phyloP scores from a whole-genome alignment of 257 asterid genomes.

The Solanum acaule region DNA sequence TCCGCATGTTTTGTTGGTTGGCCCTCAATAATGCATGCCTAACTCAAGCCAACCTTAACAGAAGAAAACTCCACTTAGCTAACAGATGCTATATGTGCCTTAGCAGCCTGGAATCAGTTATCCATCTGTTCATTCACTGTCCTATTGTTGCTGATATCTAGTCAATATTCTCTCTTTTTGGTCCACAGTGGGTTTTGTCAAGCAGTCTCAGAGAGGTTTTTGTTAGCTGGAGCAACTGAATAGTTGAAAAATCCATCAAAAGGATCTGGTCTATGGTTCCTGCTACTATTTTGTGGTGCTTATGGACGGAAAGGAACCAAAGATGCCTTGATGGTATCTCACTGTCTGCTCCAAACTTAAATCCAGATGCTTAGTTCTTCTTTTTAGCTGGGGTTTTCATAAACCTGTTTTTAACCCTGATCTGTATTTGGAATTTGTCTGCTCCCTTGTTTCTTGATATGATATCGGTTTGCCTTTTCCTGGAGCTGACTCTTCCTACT shows the following conservation, averaged over 20 bases:
- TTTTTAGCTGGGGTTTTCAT: neutral
- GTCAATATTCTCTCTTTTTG: neutral
- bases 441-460: neutral
- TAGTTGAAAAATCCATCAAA: neutral
- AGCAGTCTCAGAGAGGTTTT: neutral
- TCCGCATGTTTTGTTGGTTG: neutral
- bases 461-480: neutral
- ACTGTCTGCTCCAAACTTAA: neutral
- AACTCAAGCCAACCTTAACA: neutral
- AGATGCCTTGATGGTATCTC: neutral
- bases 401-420: neutral
- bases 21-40: neutral
- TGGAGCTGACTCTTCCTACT: neutral
- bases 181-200: neutral
- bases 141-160: neutral
- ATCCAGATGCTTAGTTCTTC: neutral
- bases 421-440: neutral
- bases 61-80: neutral
- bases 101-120: neutral
- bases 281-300: neutral
- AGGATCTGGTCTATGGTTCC: neutral
- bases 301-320: neutral
- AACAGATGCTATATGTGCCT: neutral
- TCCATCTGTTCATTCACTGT: neutral
- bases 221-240: neutral